phyloP scores from a whole-genome alignment of 768 basidiomycete species.

The Sarcomyxa edulis region DNA sequence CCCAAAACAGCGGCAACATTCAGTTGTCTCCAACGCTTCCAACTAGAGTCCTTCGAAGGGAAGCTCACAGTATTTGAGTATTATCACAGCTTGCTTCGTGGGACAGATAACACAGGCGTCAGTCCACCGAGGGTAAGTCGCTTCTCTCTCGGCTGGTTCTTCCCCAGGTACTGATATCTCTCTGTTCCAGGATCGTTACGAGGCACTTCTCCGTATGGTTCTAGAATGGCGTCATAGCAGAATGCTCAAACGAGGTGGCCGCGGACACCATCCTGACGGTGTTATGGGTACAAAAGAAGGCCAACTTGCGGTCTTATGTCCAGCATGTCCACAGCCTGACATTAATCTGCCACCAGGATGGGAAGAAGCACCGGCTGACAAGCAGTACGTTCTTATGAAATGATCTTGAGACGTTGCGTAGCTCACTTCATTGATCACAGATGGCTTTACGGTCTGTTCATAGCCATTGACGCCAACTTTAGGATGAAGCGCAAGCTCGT shows the following conservation, averaged over 20 bases:
- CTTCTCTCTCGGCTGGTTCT: not conserved
- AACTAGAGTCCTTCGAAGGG: conserved; percentile 22
- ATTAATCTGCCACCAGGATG: conserved; percentile 12
- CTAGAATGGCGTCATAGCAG: conserved; percentile 14
- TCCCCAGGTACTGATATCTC: not conserved
- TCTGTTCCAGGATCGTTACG: conserved; percentile 3
- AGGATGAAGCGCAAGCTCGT: conserved; percentile 11
- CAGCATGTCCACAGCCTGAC: conserved; percentile 19
- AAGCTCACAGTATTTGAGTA: conserved; percentile 28
- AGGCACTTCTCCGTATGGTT: not conserved
- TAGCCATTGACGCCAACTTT: conserved; percentile 21
- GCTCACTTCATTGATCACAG: not conserved
- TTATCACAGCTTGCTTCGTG: conserved; percentile 9
- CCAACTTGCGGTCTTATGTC: conserved; percentile 15
- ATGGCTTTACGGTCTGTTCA: conserved; percentile 14
- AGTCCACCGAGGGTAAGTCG: not conserved
- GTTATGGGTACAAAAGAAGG: conserved; percentile 9
- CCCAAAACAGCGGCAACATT: conserved; percentile 15
- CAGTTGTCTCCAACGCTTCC: conserved; percentile 18
- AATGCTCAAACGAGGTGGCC: conserved; percentile 16
- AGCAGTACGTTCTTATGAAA: too few relatives aligned
- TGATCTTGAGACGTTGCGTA: not conserved
- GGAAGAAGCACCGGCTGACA: conserved; percentile 2
- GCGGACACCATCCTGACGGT: conserved; percentile 11
- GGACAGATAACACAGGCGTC: conserved; percentile 5